Percentiles rank a stretch among this genome's conserved stretches.
Evolutionary conservation across 129 eudicot genomes (phyloP).

Genomic region (Flaveria brownii): DNA sequence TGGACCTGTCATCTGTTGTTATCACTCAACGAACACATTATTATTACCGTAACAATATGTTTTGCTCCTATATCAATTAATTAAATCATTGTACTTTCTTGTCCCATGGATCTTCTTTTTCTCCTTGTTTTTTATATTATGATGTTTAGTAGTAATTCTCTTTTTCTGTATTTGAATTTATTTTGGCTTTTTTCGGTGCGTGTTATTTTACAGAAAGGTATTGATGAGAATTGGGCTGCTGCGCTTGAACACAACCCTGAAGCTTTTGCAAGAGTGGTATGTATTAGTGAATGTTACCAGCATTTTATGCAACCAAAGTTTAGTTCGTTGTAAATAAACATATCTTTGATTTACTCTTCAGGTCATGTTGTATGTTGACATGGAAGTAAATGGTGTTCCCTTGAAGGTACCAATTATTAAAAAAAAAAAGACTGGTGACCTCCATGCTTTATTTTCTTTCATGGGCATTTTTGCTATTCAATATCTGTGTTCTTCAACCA

Average conservation of each 20-base stretch:
- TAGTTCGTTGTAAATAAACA: slow-evolving; percentile 4
- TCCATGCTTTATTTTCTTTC: slow-evolving; percentile 15
- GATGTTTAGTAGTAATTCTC: background rate
- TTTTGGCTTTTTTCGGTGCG: slow-evolving; percentile 14
- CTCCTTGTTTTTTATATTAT: background rate
- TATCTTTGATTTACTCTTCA: slow-evolving; percentile 36
- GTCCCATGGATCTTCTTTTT: background rate
- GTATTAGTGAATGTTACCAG: slow-evolving; percentile 12
- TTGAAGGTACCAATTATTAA: slow-evolving; percentile 62
- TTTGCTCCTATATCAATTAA: background rate
- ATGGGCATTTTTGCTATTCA: slow-evolving; percentile 2
- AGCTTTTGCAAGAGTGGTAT: slow-evolving; percentile 95
- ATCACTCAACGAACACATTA: background rate
- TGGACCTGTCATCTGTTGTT: slow-evolving; percentile 4
- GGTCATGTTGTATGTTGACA: slow-evolving; percentile 97
- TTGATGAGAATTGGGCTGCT: slow-evolving; percentile 97
- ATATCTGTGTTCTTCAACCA: background rate
- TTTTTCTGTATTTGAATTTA: background rate
- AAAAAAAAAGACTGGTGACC: background rate
- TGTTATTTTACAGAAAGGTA: slow-evolving; percentile 67
- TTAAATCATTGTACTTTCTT: background rate
- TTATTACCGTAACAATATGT: background rate
- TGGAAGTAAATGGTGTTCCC: slow-evolving; percentile 98
- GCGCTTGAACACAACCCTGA: slow-evolving; percentile 95
- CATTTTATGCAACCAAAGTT: slow-evolving; percentile 1